Evolutionary conservation across 306 rosid genomes (phyloP), one percentile per base, ranked within the genome.

Genomic region (Castanea mollissima): DNA sequence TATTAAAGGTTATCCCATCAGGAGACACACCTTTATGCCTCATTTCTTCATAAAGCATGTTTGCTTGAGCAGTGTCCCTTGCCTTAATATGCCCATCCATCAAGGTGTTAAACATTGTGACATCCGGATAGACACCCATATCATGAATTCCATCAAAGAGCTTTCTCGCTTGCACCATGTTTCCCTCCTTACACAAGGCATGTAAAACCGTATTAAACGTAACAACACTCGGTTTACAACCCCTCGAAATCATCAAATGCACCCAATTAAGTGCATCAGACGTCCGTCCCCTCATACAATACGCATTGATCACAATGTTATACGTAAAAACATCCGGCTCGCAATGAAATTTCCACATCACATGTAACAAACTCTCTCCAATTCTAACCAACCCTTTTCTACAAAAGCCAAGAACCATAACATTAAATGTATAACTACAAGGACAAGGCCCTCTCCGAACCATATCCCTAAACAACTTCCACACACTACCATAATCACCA

Each of bases 21-120:
- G 96, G 91, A 71, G 82, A 73, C 56, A 92, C 60, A 63, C 84
- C 81, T 31, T 75, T 89, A 56, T 81, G 76, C 83, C 70, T 89
- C 97, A 92, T 92, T 81, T 89, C 94, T 74, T 89, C 89, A 65
- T 76, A 91, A 67, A 92, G 88, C 82, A 77, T 73, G 85, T 63
- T 88, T 69, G 96, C 97, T 69, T 89, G 91, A 73, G 73, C 86
- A 68, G 91, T 69, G 41, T 92, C 94, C 80, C 94, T 79, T n/a
- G 94, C 86, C 88, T 92, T 92, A 76, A 92, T 87, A 76, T 91
- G 87, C 72, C 96, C 97, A 84, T 89, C 88, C 80, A 92, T 85
- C 79, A 91, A 58, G 18, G 91, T 80, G 82, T 91, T 92, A 81
- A 86, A 92, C 2, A 79, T 71, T 29, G 5, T 38, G 54, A 86